A percentile compares a stretch with the other conserved stretches of the same genome.
Conservation (phyloP, 768 basidiomycete genomes). For the Stropharia rugosoannulata region DNA sequence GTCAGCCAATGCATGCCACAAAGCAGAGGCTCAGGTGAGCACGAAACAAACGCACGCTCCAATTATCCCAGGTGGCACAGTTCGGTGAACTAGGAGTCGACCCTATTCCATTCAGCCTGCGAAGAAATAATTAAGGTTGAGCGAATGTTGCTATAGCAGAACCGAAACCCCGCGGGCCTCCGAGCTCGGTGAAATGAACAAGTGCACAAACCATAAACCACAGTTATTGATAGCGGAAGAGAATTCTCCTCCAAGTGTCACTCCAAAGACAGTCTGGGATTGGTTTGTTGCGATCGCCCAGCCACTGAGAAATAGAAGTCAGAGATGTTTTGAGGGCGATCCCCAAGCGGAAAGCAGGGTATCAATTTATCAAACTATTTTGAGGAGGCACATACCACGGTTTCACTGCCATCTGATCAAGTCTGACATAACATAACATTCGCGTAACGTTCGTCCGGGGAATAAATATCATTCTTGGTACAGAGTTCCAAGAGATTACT, state of each 20-base stretch:
- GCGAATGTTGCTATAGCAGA: slow-evolving; percentile 11
- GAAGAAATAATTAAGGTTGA: slow-evolving; percentile 9
- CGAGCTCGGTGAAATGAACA: too few species aligned
- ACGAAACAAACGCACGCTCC: slow-evolving; percentile 33
- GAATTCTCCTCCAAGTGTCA: slow-evolving; percentile 84
- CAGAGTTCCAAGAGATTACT: slow-evolving; percentile 15
- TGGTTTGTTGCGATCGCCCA: slow-evolving; percentile 53
- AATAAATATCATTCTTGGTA: slow-evolving; percentile 11
- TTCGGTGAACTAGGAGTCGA: slow-evolving; percentile 31
- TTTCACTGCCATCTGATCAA: slow-evolving; percentile 38
- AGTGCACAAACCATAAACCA: slow-evolving; percentile 50
- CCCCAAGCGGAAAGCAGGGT: slow-evolving; percentile 15
- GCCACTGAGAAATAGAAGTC: slow-evolving; percentile 32
- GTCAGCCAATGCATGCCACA: slow-evolving; percentile 1
- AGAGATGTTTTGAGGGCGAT: slow-evolving; percentile 15
- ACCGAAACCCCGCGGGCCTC: slow-evolving; percentile 10
- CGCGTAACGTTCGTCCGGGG: slow-evolving; percentile 1
- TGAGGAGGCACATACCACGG: slow-evolving; percentile 37
- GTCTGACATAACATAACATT: slow-evolving; percentile 22
- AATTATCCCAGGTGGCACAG: slow-evolving; percentile 43
- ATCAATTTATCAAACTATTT: slow-evolving; percentile 14
- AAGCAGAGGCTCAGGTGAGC: neutral
- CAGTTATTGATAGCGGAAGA: slow-evolving; percentile 79
- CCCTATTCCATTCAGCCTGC: slow-evolving; percentile 48
- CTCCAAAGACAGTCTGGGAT: slow-evolving; percentile 72